Base-by-base conservation (phyloP, 108 stramenopile species). In the Seminavis robusta region DNA sequence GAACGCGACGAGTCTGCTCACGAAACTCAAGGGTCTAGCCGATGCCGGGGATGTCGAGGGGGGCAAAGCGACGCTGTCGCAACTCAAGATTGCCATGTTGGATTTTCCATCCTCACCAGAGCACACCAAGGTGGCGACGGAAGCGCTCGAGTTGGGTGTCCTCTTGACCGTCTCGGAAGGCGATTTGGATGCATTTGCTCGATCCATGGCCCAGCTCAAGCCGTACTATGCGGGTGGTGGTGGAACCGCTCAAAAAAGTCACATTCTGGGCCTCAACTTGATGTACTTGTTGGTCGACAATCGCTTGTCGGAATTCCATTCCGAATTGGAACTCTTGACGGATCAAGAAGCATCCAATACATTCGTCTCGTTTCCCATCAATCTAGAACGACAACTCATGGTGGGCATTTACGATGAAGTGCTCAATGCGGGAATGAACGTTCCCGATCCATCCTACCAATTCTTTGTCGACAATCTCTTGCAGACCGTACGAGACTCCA, bases 271-370 rank as follows among this genome's bases (percentile, higher is more conserved):
- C 3, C 44, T 95, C 33, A 84, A 95, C 56, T 74, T 95, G 2
- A 87, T 95, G 84, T 69, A 86, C 56, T 59, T 95, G 7, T 61
- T 95, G 21, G 86, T 95, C 7, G 94, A 92, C 20, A 88, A 92
- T 67, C 85, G 86, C 8, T 56, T 95, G 4, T 82, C 88, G 4
- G 94, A 95, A 71, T 95, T 95, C 49, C 94, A 95, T 70, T 76
- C 90, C 23, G 84, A 92, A 54, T 47, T 95, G 32, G 94, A 95
- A 69, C 65, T 95, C 0, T 52, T 95, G 20, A 66, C 88, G 3
- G 81, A 81, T 40, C 51, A 55, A n/a, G 85, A 91, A 69, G 79
- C 83, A 0, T 30, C 73, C 9, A 68, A 65, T 41, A 67, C 81
- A 3, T 76, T 71, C 29, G 62, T 92, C 20, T 68, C 86, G 4